Percentiles rank a stretch among this genome's conserved stretches.
phyloP scores from a whole-genome alignment of 1,139 yeast genomes.

The Sugiyamaella pinicola region DNA sequence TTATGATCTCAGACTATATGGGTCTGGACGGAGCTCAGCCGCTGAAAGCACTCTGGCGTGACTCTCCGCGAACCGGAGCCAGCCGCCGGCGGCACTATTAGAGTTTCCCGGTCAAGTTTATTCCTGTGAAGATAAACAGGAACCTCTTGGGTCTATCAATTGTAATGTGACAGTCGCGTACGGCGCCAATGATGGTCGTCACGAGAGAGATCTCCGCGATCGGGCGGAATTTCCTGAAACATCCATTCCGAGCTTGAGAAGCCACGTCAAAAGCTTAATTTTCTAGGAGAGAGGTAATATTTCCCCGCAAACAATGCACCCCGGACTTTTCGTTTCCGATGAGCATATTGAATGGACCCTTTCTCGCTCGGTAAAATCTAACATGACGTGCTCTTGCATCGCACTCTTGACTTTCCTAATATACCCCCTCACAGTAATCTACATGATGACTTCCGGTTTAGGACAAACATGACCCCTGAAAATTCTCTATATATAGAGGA shows the following conservation, averaged over 20 bases:
- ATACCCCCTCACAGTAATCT: not conserved
- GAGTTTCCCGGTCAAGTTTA: too few species aligned
- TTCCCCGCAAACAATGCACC: not conserved
- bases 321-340: not conserved
- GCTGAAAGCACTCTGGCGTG: too few species aligned
- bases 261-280: not conserved
- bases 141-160: too few species aligned
- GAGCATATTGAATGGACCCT: too few species aligned
- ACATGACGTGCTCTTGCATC: too few species aligned
- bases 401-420: not conserved
- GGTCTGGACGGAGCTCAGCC: too few species aligned
- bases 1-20: too few species aligned
- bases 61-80: too few species aligned
- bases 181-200: not conserved
- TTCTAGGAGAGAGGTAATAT: not conserved
- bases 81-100: too few species aligned
- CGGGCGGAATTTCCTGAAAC: slow-evolving; percentile 9
- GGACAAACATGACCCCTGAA: not conserved
- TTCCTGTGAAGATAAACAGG: too few species aligned
- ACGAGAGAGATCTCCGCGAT: not conserved
- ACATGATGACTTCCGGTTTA: not conserved
- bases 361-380: too few species aligned
- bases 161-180: not conserved
- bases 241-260: not conserved
- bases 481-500: not conserved